Evolutionary conservation across 768 basidiomycete species (phyloP), one percentile per base, ranked within the genome.

Genomic region (Omphalotus guepiniiformis): DNA sequence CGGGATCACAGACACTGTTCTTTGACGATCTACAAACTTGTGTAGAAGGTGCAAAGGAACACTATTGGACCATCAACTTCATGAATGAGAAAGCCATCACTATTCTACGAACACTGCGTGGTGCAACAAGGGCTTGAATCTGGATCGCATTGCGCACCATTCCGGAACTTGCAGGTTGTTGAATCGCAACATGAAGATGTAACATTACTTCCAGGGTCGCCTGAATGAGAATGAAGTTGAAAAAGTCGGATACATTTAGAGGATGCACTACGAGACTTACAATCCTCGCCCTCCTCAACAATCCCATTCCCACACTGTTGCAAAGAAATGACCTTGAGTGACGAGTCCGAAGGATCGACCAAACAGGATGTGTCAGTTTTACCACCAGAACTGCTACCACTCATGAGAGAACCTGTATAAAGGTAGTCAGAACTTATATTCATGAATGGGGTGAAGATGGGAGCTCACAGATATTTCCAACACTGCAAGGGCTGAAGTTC

Each of bases 241-340:
- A 15, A 32, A 9, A 23, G 35, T n/a, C n/a, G n/a, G 26, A 37
- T n/a, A 21, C 5, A 13, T 16, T 19, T 6, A 16, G 36, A 8
- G 29, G 5, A 8, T 12, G 37, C 38, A 21, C 26, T 16, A 27
- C 0, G 16, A 7, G n/a, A 15, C 32, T 23, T 23, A 61, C 92
- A 93, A 30, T 93, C 86, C 67, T 95, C 92, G 25, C 88, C 91
- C 1, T 56, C 62, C 60, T 89, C 88, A 42, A 88, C 81, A 51
- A 91, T 89, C 41, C 88, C 88, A 63, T 91, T 90, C 22, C 88
- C 85, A 57, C 85, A 88, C 82, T 83, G 85, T 55, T 85, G 73
- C 16, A 87, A 69, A 3, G 81, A 75, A 53, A 87, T 78, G 6
- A 70, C 73, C 48, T 71, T 59, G 34, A 65, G 64, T 29, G 54